A percentile compares a stretch with the other conserved stretches of the same genome.
These are phyloP conservation scores for Ochromonas danica DNA, from an alignment of 108 stramenopile species.

Conservation along the genomic window DNA sequence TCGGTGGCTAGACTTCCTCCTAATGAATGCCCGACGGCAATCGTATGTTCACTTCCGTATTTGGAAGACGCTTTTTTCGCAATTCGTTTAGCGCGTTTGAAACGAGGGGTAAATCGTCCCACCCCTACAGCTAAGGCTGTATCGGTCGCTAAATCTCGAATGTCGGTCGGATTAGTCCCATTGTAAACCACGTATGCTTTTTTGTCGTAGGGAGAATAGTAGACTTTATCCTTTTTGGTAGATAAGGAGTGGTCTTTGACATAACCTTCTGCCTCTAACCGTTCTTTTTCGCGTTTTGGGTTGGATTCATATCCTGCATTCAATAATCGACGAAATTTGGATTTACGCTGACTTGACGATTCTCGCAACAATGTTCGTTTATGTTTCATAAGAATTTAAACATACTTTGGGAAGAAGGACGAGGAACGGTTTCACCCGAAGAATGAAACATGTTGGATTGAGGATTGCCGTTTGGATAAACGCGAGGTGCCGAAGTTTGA, in stretches of 20 bases:
- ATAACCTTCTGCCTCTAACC: conserved; percentile 15
- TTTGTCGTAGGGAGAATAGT: conserved; percentile 22
- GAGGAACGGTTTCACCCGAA: conserved; percentile 13
- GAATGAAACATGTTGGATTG: conserved; percentile 16
- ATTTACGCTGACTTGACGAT: conserved; percentile 15
- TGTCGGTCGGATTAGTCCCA: conserved; percentile 1
- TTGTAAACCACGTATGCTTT: conserved; percentile 10
- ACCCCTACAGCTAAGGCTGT: conserved; percentile 2
- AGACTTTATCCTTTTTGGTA: conserved; percentile 17
- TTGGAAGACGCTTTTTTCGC: background rate
- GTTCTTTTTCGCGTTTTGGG: conserved; percentile 15
- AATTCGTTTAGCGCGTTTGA: conserved; percentile 21
- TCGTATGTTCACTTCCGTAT: conserved; percentile 18
- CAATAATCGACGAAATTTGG: conserved; percentile 16
- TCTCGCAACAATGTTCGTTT: conserved; percentile 15
- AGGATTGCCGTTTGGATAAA: conserved; percentile 15
- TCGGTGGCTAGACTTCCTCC: conserved; percentile 18
- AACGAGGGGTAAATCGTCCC: background rate
- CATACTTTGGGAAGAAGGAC: conserved; percentile 15
- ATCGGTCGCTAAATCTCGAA: conserved; percentile 9
- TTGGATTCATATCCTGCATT: conserved; percentile 16
- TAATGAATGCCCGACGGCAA: conserved; percentile 10
- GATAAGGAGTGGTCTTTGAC: conserved; percentile 15
- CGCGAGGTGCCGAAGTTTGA: conserved; percentile 13
- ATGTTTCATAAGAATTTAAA: conserved; percentile 18